Evolutionary conservation across 257 asterid genomes (phyloP), one percentile per base, ranked within the genome.

Genomic region (Penstemon davidsonii): DNA sequence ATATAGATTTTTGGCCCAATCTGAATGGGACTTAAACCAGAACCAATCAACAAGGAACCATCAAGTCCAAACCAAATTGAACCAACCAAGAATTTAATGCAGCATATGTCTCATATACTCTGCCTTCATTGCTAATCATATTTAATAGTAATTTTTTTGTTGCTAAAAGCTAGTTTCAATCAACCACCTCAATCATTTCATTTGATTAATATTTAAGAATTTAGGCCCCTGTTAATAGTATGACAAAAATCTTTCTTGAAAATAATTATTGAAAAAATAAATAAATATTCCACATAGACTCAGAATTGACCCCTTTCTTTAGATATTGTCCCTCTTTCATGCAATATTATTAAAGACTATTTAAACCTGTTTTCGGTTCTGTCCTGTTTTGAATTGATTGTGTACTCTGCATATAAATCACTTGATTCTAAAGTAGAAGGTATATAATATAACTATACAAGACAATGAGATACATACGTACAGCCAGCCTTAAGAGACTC

Each of bases 401-500:
- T 81, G 82, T 74, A 77, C 80, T 72, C 67, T 62, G 55, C 43
- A 12, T 18, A 68, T 59, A 67, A 37, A 41, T 19, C 41, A 55
- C 42, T 56, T 15, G 18, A 15, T 57, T 55, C 54, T 6, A 36
- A 0, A 52, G 43, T 11, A 25, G 18, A 15, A 15, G 18, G 18
- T 15, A 15, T 15, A 15, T 15, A 15, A 0, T 15, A 15, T 0
- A 15, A 15, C 18, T 15, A 15, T 15, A 15, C 18, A 15, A 15
- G 50, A 25, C 38, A 11, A 64, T 88, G 97, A 86, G 74, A 72
- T 90, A 88, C 78, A 88, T 90, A 52, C 85, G 95, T 64, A 83
- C 90, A 44, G 79, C 84, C 57, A 90, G 92, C 76, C 75, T 88
- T 5, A 90, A 85, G 85, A 67, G 92, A 74, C 85, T 90, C 40